Evolutionary conservation across 805 yeast genomes (phyloP).

Genomic region (Trichomonascus vanleenenianus): DNA sequence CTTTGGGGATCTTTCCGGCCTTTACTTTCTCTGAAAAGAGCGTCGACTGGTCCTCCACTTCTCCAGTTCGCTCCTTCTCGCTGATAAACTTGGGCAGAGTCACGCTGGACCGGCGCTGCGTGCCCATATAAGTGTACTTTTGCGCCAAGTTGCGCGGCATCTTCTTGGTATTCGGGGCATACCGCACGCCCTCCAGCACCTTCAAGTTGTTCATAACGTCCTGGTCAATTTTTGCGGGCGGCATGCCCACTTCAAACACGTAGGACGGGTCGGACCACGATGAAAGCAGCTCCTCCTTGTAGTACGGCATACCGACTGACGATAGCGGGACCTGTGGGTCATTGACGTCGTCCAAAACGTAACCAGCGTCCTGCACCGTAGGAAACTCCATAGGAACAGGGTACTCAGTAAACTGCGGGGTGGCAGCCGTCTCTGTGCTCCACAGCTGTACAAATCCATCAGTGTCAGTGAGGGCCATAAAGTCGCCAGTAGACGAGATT

Average conservation of each 20-base stretch:
- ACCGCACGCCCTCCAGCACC: conserved; percentile 29
- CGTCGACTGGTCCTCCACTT: conserved; percentile 23
- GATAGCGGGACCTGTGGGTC: conserved; percentile 45
- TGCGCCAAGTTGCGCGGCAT: conserved; percentile 44
- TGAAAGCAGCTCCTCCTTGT: conserved; percentile 66
- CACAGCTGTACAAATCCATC: conserved; percentile 58
- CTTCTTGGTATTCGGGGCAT: conserved; percentile 51
- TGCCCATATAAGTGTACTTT: conserved; percentile 18
- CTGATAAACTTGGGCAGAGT: conserved; percentile 48
- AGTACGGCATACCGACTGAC: conserved; percentile 79
- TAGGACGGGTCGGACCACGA: conserved; percentile 52
- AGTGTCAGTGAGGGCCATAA: conserved; percentile 59
- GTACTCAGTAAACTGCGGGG: conserved; percentile 44
- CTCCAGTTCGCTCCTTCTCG: conserved; percentile 36
- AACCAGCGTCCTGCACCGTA: conserved; percentile 9
- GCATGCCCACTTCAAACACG: conserved; percentile 53
- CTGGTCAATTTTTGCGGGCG: conserved; percentile 48
- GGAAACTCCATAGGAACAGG: conserved; percentile 38
- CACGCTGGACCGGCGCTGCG: conserved; percentile 25
- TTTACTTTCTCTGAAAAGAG: conserved; percentile 14
- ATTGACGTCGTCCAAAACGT: conserved; percentile 33
- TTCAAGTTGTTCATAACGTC: conserved; percentile 36
- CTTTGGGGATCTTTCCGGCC: conserved; percentile 53
- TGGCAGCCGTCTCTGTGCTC: conserved; percentile 44
- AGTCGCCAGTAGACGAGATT: conserved; percentile 67